These are phyloP conservation scores for Bassia scoparia DNA, from an alignment of 148 eudicot genomes.

Conservation along the genomic window DNA sequence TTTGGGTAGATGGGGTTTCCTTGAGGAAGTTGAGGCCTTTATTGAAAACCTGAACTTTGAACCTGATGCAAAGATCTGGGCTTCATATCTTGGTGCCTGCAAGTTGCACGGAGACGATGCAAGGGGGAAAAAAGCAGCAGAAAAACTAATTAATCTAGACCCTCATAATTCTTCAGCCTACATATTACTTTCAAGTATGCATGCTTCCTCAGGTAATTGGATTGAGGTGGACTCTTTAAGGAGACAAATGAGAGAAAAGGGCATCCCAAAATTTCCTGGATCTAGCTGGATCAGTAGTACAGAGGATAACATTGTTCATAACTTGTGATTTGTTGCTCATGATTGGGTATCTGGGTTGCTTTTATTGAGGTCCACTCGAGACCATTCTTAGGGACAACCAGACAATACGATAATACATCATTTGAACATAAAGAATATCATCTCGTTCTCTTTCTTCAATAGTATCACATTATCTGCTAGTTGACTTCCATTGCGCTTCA, in stretches of 20 bases:
- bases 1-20: constrained; percentile 77
- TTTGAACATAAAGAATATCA: background rate
- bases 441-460: background rate
- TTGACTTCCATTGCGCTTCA: background rate
- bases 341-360: background rate
- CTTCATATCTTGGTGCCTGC: constrained; percentile 76
- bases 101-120: constrained; percentile 75
- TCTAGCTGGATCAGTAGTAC: constrained; percentile 63
- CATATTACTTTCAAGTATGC: constrained; percentile 62
- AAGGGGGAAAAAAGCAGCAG: constrained; percentile 76
- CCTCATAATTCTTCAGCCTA: constrained; percentile 74
- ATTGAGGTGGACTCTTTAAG: constrained; percentile 59
- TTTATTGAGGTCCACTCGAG: constrained; percentile 3
- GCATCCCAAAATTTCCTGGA: constrained; percentile 62
- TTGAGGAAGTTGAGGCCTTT: constrained; percentile 67
- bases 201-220: constrained; percentile 87
- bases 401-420: background rate
- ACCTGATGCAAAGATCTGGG: constrained; percentile 80
- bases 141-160: constrained; percentile 63
- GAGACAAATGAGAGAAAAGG: constrained; percentile 64
- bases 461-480: background rate
- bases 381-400: background rate
- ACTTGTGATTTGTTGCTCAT: constrained; percentile 21
- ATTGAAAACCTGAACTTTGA: constrained; percentile 47
- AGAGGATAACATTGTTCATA: constrained; percentile 34